phyloP scores from a whole-genome alignment of 78 protist species.

The Blattamonas nauphoetae region DNA sequence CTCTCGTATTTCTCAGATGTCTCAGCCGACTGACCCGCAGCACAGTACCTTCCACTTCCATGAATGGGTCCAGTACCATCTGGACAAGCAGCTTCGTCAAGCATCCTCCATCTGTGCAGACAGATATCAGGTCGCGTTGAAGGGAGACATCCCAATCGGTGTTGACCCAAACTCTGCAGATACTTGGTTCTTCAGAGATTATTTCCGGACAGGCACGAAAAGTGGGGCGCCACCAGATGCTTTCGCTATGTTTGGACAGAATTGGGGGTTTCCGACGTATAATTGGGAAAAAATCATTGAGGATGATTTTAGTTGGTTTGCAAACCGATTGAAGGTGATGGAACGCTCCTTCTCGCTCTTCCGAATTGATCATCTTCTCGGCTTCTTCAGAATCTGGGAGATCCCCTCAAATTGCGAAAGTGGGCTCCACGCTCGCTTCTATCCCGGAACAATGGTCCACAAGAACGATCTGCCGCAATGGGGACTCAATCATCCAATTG shows the following conservation, averaged over 20 bases:
- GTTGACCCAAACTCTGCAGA: conserved; percentile 52
- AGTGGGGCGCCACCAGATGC: background rate
- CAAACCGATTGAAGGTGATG: conserved; percentile 50
- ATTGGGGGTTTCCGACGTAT: background rate
- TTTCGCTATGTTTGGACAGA: background rate
- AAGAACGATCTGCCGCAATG: background rate
- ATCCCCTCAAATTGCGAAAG: conserved; percentile 36
- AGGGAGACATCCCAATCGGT: conserved; percentile 83
- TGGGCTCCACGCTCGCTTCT: conserved; percentile 50
- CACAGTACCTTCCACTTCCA: conserved; percentile 37
- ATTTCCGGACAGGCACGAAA: background rate
- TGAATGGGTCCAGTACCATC: conserved; percentile 59
- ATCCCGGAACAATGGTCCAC: background rate
- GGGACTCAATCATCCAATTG: background rate
- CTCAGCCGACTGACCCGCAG: conserved; percentile 11
- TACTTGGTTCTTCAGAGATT: conserved; percentile 57
- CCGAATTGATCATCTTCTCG: conserved; percentile 75
- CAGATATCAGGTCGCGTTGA: conserved; percentile 42
- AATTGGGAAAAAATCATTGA: conserved; percentile 65
- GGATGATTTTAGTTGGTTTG: conserved; percentile 71
- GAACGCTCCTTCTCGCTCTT: conserved; percentile 64
- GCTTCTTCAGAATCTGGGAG: conserved; percentile 80
- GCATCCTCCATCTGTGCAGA: conserved; percentile 34
- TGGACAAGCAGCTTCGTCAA: conserved; percentile 48
- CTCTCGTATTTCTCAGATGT: background rate